Evolutionary conservation across 768 basidiomycete genomes (phyloP).

Genomic region (Rossbeevera mucosa): DNA sequence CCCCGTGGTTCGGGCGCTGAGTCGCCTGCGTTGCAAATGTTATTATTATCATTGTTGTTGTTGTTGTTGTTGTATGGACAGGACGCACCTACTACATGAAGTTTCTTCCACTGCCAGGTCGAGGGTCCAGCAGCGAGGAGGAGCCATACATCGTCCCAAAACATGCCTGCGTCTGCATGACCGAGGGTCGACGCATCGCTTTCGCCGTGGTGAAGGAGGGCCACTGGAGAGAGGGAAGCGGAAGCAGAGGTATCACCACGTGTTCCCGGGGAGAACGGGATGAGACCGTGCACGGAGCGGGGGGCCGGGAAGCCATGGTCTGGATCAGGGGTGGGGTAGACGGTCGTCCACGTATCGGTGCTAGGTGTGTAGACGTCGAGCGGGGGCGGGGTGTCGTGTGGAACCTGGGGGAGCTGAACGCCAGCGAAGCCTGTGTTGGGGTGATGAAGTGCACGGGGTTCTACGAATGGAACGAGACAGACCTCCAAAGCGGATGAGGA

Average conservation of each 20-base stretch:
- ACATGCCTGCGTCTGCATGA: conserved; percentile 38
- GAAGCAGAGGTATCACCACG: not conserved
- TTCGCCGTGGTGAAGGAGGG: conserved; percentile 37
- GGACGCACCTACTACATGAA: conserved; percentile 9
- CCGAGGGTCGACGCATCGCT: conserved; percentile 32
- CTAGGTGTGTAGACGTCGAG: conserved; percentile 35
- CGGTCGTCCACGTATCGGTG: conserved; percentile 20
- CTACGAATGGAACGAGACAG: not conserved
- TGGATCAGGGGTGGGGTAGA: conserved; percentile 24
- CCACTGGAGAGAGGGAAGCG: conserved; percentile 14
- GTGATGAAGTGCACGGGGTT: accelerated
- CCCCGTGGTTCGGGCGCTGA: conserved; percentile 34
- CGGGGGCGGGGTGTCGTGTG: conserved; percentile 8
- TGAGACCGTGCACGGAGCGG: conserved; percentile 35
- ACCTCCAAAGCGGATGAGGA: conserved; percentile 39
- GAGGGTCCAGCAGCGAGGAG: conserved; percentile 15
- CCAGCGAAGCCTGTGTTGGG: conserved; percentile 31
- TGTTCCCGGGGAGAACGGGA: conserved; percentile 15
- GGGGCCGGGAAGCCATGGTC: conserved; percentile 29
- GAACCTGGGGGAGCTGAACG: conserved; percentile 29
- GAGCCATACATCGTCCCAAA: conserved; percentile 39
- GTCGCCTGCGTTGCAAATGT: not conserved
- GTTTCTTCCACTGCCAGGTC: conserved; percentile 25
- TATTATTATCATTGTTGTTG: not conserved
- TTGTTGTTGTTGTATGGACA: not conserved